Evolutionary conservation across 2,329 filamentous ascomycete species (phyloP), one percentile per base, ranked within the genome.

Genomic region (Fusarium sp.): DNA sequence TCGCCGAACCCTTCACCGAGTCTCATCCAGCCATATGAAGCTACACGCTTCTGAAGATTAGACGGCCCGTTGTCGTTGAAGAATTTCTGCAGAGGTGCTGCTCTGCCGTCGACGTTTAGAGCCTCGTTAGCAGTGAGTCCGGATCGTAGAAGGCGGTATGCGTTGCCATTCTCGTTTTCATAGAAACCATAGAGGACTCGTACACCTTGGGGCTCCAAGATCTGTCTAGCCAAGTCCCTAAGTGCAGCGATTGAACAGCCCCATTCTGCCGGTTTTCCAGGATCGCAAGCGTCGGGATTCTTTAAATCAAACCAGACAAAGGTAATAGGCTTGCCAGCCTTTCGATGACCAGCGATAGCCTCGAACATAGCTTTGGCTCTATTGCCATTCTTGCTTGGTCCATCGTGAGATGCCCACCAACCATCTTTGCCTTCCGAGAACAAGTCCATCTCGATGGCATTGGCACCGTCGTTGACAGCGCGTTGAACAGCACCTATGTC

Each of bases 281-380:
- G 52, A 42, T 42, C 26, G 3, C 52, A 55, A 13, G 18, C 8
- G 5, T 55, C 40, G n/a, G 52, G 38, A 9, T 44, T 55, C n/a
- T 55, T 55, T 7, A 55, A 12, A n/a, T 55, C 52, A 15, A 44
- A 27, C 52, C 40, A 55, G 2, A 55, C 52, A 44, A 55, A 55
- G 7, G 52, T 55, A 20, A 55, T 44, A 18, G 52, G 15, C 23
- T 55, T 55, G 20, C 52, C 52, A 11, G 40, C 52, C 15, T 42
- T 27, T 5, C 30, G 52, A 26, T 55, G 30, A 11, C 38, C 20
- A 9, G 52, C 40, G 6, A 55, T 15, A 10, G 15, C 20, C 17
- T 44, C 4, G 5, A 55, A 55, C 52, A 55, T 55, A 3, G 20
- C 30, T 35, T 17, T 23, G 5, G 52, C 52, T 18, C 23, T 44